These are phyloP conservation scores for Umbilicaria muhlenbergii DNA, from an alignment of 495 filamentous ascomycete species.

Conservation along the genomic window DNA sequence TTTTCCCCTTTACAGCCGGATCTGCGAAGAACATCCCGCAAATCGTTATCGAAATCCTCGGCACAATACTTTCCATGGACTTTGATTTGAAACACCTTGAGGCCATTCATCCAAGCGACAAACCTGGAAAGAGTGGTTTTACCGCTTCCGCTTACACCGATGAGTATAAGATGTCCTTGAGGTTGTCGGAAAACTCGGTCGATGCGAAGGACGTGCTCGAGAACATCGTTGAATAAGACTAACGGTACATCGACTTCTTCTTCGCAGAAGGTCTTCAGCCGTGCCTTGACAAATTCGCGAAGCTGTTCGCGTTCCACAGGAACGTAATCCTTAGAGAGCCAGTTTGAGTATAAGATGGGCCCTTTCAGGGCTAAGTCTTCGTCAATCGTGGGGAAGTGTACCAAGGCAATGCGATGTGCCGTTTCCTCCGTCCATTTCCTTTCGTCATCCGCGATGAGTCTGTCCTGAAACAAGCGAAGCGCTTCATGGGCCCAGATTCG, in stretches of 20 bases:
- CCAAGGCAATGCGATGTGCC: slow-evolving; percentile 67
- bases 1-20: slow-evolving; percentile 97
- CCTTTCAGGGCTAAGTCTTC: slow-evolving; percentile 76
- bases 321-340: slow-evolving; percentile 98
- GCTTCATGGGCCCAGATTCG: slow-evolving; percentile 98
- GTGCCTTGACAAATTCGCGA: slow-evolving; percentile 92
- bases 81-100: slow-evolving; percentile 99
- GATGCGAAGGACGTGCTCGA: slow-evolving; percentile 95
- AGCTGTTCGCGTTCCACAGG: slow-evolving; percentile 89
- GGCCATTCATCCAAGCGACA: slow-evolving; percentile 98
- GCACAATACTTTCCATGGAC: slow-evolving; percentile 97
- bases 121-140: slow-evolving; percentile 97
- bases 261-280: slow-evolving; percentile 95
- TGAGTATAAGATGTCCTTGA: slow-evolving; percentile 94
- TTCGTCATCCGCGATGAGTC: slow-evolving; percentile 86
- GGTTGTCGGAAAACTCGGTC: slow-evolving; percentile 97
- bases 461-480: slow-evolving; percentile 88
- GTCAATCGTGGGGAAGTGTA: slow-evolving; percentile 87
- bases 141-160: slow-evolving; percentile 93
- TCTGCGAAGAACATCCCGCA: slow-evolving; percentile 81
- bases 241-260: slow-evolving; percentile 98
- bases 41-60: slow-evolving; percentile 96
- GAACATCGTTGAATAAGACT: slow-evolving; percentile 93
- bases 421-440: slow-evolving; percentile 85
- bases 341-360: slow-evolving; percentile 95